Percentiles rank a stretch among this genome's conserved stretches.
Conservation (phyloP, 2,329 filamentous ascomycete species). For the Onygena corvina region DNA sequence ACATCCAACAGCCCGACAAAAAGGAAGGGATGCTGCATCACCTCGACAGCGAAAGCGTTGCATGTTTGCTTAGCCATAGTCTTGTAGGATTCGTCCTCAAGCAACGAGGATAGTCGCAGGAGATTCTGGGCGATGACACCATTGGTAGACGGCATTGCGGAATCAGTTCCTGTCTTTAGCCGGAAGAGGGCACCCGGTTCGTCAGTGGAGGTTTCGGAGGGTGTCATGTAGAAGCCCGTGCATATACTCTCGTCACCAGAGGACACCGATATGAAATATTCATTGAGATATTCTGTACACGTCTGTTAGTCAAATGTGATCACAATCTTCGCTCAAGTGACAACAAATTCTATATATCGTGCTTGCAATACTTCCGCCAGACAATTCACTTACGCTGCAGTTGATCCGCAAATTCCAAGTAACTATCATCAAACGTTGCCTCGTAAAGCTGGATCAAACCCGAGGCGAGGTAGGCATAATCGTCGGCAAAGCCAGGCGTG, state of each 20-base stretch:
- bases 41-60: slow-evolving; percentile 77
- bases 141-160: slow-evolving; percentile 79
- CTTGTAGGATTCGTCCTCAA: slow-evolving; percentile 54
- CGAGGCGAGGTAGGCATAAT: slow-evolving; percentile 80
- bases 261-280: slow-evolving; percentile 61
- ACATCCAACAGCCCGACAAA: slow-evolving; percentile 69
- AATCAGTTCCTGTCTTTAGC: slow-evolving; percentile 91
- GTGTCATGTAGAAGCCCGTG: slow-evolving; percentile 33
- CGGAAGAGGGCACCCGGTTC: slow-evolving; percentile 55
- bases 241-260: slow-evolving; percentile 26
- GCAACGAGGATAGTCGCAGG: slow-evolving; percentile 61
- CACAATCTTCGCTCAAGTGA: not conserved
- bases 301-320: slow-evolving; percentile 8
- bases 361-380: too few species aligned
- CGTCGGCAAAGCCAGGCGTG: slow-evolving; percentile 71
- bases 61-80: slow-evolving; percentile 60
- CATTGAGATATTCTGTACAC: slow-evolving; percentile 54
- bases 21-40: slow-evolving; percentile 84
- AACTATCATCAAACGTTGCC: slow-evolving; percentile 61
- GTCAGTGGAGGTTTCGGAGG: slow-evolving; percentile 45
- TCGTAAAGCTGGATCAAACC: slow-evolving; percentile 78
- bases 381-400: slow-evolving; percentile 53
- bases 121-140: slow-evolving; percentile 76
- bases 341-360: too few species aligned
- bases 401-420: slow-evolving; percentile 67